Conservation (phyloP, 768 basidiomycete species). For the Mycena chlorophos region DNA sequence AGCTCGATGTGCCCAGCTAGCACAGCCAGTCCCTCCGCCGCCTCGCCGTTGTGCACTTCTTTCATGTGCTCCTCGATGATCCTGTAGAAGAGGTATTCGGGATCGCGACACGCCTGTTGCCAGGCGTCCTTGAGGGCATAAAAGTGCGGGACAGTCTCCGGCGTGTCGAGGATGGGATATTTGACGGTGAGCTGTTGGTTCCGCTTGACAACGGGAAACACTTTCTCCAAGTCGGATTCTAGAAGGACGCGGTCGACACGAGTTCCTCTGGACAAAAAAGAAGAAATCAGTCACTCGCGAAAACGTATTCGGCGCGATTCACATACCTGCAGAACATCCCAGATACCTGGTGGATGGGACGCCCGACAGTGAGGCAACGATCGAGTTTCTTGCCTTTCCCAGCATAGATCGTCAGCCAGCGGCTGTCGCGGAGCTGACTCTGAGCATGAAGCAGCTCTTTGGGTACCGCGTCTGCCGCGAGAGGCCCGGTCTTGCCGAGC, state of each 20-base stretch:
- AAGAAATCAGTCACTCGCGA: no score
- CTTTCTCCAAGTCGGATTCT: no score
- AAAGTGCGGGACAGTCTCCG: background rate
- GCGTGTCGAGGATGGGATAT: background rate
- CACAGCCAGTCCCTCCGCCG: background rate
- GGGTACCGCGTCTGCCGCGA: background rate
- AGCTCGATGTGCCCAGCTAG: background rate
- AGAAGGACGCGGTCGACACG: no score
- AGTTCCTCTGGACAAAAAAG: no score
- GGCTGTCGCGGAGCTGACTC: no score
- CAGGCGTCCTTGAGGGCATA: slow-evolving; percentile 11
- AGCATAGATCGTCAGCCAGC: no score
- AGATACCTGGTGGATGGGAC: slow-evolving; percentile 7
- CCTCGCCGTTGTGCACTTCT: background rate
- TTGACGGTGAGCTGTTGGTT: background rate
- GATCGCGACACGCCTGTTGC: slow-evolving; percentile 6
- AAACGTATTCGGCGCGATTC: no score
- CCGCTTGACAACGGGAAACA: no score
- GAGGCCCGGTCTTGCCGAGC: background rate
- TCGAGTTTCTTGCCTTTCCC: no score
- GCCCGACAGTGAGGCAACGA: slow-evolving; percentile 4
- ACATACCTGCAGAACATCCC: no score
- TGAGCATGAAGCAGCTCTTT: no score
- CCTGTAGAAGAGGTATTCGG: slow-evolving; percentile 5
- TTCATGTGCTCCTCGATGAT: slow-evolving; percentile 5